Conservation (phyloP, 2,329 filamentous ascomycete genomes). For the Ceratocystis colombiana region DNA sequence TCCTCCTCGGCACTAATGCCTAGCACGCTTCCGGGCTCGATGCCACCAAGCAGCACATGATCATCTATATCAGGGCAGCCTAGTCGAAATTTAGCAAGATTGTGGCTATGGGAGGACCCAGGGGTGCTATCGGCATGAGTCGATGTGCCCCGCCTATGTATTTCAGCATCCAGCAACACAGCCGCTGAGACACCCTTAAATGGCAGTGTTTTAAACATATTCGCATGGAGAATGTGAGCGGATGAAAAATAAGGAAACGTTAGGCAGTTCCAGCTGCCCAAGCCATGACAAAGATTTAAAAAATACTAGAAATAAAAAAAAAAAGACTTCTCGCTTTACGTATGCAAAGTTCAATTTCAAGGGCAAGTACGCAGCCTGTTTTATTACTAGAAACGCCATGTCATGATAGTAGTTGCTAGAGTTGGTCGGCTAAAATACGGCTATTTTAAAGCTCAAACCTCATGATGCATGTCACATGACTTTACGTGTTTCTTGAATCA, state of each 20-base stretch:
- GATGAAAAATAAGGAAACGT: no score
- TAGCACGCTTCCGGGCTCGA: constrained; percentile 44
- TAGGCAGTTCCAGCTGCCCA: no score
- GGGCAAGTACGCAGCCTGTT: no score
- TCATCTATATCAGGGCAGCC: constrained; percentile 44
- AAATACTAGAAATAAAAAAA: no score
- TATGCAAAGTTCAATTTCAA: no score
- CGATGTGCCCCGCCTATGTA: constrained; percentile 33
- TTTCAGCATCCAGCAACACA: constrained; percentile 36
- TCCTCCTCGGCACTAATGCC: constrained; percentile 46
- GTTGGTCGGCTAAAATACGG: constrained; percentile 7
- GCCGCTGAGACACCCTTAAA: constrained; percentile 38
- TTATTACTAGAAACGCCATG: no score
- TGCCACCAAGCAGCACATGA: constrained; percentile 38
- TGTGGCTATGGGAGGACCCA: constrained; percentile 30
- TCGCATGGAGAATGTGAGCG: no score
- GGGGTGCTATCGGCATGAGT: constrained; percentile 29
- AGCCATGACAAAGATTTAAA: no score
- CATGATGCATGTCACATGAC: no score
- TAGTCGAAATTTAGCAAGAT: background rate
- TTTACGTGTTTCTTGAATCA: no score
- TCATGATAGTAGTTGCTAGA: background rate
- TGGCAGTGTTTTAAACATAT: background rate
- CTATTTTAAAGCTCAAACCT: background rate
- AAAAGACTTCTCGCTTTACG: no score